Evolutionary conservation across 2,329 filamentous ascomycete species (phyloP), one percentile per base, ranked within the genome.

Genomic region (Emericellopsis atlantica): DNA sequence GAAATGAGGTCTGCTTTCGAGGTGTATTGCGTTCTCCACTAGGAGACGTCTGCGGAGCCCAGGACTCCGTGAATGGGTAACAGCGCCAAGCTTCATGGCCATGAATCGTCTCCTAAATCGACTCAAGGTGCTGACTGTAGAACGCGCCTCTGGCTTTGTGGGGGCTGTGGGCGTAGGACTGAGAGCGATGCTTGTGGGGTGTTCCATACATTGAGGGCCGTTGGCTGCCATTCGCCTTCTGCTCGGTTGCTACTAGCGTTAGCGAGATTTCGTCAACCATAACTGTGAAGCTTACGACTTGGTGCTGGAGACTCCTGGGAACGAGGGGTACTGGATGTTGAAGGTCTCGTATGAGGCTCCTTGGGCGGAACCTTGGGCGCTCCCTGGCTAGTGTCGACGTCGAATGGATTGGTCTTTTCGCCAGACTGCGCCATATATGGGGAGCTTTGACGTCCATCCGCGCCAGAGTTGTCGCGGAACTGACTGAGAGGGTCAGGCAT

Each of bases 391-490:
- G 16, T 26, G 12, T 23, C 18, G 12, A 64, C 67, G 36, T 75
- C 72, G 44, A 74, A 76, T 0, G 72, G 67, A 36, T 76, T 69
- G 5, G 72, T 70, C 56, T 71, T 79, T 53, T 80, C 76, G 29
- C 76, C 74, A 11, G 71, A 65, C 26, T 70, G 65, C 2, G 63
- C 67, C 34, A 66, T 63, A 50, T 79, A 80, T 0, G 75, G 74
- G 6, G 70, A 73, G 48, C 72, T 73, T 41, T 74, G 64, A n/a
- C 74, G 65, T n/a, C 56, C 54, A 44, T 77, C 70, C 34, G 59
- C 43, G 35, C 60, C 61, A 1, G 55, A 55, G 5, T 68, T 64
- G 32, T 60, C 54, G 49, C 63, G 61, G 43, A 74, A 72, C 39
- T 66, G 59, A 18, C 60, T 64, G 34, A 74, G 50, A 2, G 68